phyloP scores from a whole-genome alignment of 164 flowering plant species.

The Chimonanthus praecox region DNA sequence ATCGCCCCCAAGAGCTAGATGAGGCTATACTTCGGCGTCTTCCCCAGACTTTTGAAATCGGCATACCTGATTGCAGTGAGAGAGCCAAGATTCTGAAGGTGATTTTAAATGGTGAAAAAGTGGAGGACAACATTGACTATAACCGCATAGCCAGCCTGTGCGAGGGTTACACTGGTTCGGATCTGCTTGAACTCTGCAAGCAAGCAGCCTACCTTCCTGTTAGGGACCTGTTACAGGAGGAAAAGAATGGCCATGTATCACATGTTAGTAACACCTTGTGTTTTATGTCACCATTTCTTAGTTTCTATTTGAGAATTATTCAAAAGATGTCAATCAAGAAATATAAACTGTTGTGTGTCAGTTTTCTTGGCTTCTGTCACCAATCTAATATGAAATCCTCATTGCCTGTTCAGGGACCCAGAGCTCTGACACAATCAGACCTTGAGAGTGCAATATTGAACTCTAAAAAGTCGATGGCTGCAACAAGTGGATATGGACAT shows the following conservation, averaged over 20 bases:
- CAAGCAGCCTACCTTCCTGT: conserved; percentile 94
- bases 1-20: conserved; percentile 97
- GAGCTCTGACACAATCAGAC: conserved; percentile 70
- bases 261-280: conserved; percentile 39
- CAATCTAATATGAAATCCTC: neutral
- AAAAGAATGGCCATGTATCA: conserved; percentile 53
- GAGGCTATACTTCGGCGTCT: conserved; percentile 97
- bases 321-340: neutral
- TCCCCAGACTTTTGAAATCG: conserved; percentile 95
- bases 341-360: neutral
- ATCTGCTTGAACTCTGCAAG: conserved; percentile 92
- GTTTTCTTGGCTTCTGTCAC: neutral
- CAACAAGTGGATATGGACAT: conserved; percentile 58
- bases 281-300: neutral
- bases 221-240: conserved; percentile 72
- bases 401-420: conserved; percentile 44
- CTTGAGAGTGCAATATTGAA: conserved; percentile 60
- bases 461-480: conserved; percentile 54
- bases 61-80: conserved; percentile 68
- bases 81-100: conserved; percentile 81
- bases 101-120: conserved; percentile 71
- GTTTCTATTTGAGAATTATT: neutral
- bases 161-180: conserved; percentile 95
- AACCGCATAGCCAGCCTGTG: conserved; percentile 62
- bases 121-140: conserved; percentile 62